Percentiles rank a stretch among this genome's conserved stretches.
Evolutionary conservation across 2,329 filamentous ascomycete genomes (phyloP).

Genomic region (Neopestalotiopsis sp.): DNA sequence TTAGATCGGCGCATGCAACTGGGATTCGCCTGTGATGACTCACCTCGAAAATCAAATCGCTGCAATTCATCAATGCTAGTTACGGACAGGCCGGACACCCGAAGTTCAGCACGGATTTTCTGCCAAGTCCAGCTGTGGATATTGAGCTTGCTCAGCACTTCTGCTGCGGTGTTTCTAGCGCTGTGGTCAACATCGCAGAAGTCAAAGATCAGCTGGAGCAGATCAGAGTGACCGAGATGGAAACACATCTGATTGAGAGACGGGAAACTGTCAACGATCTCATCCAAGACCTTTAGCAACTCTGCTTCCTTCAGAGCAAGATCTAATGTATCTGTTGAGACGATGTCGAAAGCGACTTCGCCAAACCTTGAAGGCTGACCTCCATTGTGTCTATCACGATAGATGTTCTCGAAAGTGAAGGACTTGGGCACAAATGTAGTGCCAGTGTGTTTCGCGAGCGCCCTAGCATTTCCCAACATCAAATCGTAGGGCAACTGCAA

Average conservation of each 20-base stretch:
- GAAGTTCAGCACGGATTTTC: slow-evolving; percentile 80
- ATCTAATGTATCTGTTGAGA: slow-evolving; percentile 82
- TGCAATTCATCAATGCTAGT: slow-evolving; percentile 90
- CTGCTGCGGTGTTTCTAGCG: slow-evolving; percentile 75
- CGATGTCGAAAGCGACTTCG: slow-evolving; percentile 95
- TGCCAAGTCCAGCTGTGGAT: slow-evolving; percentile 81
- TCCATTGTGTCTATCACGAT: slow-evolving; percentile 77
- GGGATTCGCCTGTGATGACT: slow-evolving; percentile 23
- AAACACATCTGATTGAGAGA: slow-evolving; percentile 83
- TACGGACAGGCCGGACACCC: slow-evolving; percentile 80
- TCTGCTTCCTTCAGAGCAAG: slow-evolving; percentile 91
- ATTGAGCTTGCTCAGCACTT: slow-evolving; percentile 85
- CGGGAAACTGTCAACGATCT: slow-evolving; percentile 83
- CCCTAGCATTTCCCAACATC: slow-evolving; percentile 85
- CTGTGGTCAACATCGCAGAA: slow-evolving; percentile 78
- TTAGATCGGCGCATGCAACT: neutral
- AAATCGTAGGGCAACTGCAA: slow-evolving; percentile 94
- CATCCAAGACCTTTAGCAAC: slow-evolving; percentile 91
- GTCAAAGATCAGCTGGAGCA: slow-evolving; percentile 88
- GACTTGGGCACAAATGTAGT: slow-evolving; percentile 72
- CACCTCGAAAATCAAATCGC: slow-evolving; percentile 87
- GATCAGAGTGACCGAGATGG: slow-evolving; percentile 84
- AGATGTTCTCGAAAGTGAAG: slow-evolving; percentile 88
- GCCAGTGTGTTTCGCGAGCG: slow-evolving; percentile 73
- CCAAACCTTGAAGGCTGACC: slow-evolving; percentile 83